Evolutionary conservation across 768 basidiomycete genomes (phyloP).

Genomic region (Pulveroboletus sp.): DNA sequence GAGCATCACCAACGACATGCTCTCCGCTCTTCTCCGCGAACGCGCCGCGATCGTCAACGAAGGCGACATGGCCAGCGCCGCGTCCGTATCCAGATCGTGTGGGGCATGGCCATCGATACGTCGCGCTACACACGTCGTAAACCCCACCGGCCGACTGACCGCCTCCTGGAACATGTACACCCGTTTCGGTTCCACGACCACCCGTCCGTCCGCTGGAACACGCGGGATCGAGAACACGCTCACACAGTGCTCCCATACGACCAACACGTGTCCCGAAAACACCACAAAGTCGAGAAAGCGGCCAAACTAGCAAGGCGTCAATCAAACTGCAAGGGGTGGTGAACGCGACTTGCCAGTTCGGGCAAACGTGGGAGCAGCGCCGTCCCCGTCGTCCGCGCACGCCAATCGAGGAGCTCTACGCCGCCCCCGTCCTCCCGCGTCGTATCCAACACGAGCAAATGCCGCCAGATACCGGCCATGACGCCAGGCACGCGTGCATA

Average conservation of each 20-base stretch:
- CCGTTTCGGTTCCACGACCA: constrained; percentile 18
- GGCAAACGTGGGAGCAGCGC: constrained; percentile 21
- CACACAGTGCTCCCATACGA: constrained; percentile 27
- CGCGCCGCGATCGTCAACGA: constrained; percentile 27
- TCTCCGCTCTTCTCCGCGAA: constrained; percentile 6
- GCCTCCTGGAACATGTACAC: constrained; percentile 28
- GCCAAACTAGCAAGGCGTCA: constrained; percentile 19
- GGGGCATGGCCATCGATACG: too few relatives aligned
- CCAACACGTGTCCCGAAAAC: constrained; percentile 21
- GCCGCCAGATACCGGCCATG: constrained; percentile 21
- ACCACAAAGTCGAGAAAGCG: constrained; percentile 23
- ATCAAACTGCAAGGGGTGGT: too few relatives aligned
- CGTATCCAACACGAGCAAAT: constrained; percentile 25
- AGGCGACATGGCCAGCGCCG: neutral
- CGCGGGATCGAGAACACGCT: constrained; percentile 26
- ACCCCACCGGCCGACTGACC: constrained; percentile 22
- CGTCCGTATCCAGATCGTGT: neutral
- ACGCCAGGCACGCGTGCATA: constrained; percentile 22
- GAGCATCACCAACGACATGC: constrained; percentile 25
- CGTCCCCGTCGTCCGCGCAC: constrained; percentile 20
- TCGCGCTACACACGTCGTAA: constrained; percentile 25
- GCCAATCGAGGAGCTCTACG: constrained; percentile 30
- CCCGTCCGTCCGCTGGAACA: constrained; percentile 20
- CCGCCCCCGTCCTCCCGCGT: constrained; percentile 16
- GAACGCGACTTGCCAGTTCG: constrained; percentile 18